These are phyloP conservation scores for Yarrowia galli DNA, from an alignment of 1,139 yeast species.

Conservation along the genomic window DNA sequence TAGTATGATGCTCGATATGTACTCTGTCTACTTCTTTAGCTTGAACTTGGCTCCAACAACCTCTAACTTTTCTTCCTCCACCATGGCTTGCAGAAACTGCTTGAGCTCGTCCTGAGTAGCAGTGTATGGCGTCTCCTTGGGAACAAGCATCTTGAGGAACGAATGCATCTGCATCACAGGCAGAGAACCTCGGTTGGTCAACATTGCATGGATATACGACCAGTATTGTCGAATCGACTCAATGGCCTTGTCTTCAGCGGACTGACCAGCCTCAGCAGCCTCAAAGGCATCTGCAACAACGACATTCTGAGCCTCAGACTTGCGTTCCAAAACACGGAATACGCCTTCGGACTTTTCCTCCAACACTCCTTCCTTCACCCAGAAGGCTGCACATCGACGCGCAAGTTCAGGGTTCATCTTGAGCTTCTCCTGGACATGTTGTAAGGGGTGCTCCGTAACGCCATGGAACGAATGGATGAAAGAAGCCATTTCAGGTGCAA, in stretches of 20 bases:
- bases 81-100: slow-evolving; percentile 53
- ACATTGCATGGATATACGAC: slow-evolving; percentile 63
- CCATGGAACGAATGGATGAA: slow-evolving; percentile 64
- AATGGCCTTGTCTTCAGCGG: slow-evolving; percentile 48
- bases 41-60: slow-evolving; percentile 48
- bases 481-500: slow-evolving; percentile 74
- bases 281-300: slow-evolving; percentile 31
- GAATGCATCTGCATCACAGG: slow-evolving; percentile 60
- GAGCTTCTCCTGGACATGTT: slow-evolving; percentile 42
- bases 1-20: neutral
- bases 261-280: slow-evolving; percentile 44
- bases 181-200: slow-evolving; percentile 61
- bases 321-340: slow-evolving; percentile 45
- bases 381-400: slow-evolving; percentile 51
- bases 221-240: slow-evolving; percentile 55
- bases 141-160: slow-evolving; percentile 61
- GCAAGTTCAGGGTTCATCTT: slow-evolving; percentile 47
- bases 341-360: slow-evolving; percentile 47
- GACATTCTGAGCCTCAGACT: slow-evolving; percentile 35
- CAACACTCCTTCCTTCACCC: slow-evolving; percentile 64
- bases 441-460: slow-evolving; percentile 43
- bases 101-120: slow-evolving; percentile 55
- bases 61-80: slow-evolving; percentile 56
- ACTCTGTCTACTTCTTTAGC: slow-evolving; percentile 42
- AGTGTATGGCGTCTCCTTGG: slow-evolving; percentile 58